These are phyloP conservation scores for Coprinopsis cinerea DNA, from an alignment of 768 basidiomycete species.

Conservation along the genomic window DNA sequence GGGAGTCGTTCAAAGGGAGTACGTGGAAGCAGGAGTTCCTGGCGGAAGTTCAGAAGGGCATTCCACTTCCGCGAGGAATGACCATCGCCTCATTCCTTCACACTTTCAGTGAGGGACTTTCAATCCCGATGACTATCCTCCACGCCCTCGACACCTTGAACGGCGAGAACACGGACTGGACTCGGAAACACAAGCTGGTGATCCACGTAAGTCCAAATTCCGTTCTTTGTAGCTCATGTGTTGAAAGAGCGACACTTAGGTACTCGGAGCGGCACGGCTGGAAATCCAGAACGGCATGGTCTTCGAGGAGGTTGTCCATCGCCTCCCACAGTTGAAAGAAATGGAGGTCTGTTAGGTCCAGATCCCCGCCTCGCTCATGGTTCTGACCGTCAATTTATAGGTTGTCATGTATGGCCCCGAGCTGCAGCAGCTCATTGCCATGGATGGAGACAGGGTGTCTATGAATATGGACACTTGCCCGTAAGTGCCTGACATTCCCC, in stretches of 20 bases:
- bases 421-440: constrained; percentile 7
- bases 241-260: constrained; percentile 16
- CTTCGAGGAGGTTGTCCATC: constrained; percentile 32
- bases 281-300: constrained; percentile 17
- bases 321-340: constrained; percentile 23
- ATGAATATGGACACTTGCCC: constrained; percentile 26
- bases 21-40: constrained; percentile 24
- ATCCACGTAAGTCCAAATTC: constrained; percentile 22
- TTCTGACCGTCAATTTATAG: constrained; percentile 11
- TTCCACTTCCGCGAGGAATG: constrained; percentile 2
- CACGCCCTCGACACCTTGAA: constrained; percentile 26
- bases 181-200: constrained; percentile 22
- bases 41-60: constrained; percentile 10
- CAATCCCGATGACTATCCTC: constrained; percentile 29
- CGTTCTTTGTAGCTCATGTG: not conserved
- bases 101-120: constrained; percentile 21
- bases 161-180: constrained; percentile 21
- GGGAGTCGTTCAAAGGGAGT: constrained; percentile 20
- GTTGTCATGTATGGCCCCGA: constrained; percentile 23
- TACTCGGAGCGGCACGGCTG: constrained; percentile 22
- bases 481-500: constrained; percentile 14
- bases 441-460: not conserved
- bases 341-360: constrained; percentile 18
- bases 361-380: not conserved
- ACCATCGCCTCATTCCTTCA: constrained; percentile 17